Percentiles rank a stretch among this genome's conserved stretches.
phyloP scores from a whole-genome alignment of 2,329 filamentous ascomycete genomes.

The Aspergillus phoenicis region DNA sequence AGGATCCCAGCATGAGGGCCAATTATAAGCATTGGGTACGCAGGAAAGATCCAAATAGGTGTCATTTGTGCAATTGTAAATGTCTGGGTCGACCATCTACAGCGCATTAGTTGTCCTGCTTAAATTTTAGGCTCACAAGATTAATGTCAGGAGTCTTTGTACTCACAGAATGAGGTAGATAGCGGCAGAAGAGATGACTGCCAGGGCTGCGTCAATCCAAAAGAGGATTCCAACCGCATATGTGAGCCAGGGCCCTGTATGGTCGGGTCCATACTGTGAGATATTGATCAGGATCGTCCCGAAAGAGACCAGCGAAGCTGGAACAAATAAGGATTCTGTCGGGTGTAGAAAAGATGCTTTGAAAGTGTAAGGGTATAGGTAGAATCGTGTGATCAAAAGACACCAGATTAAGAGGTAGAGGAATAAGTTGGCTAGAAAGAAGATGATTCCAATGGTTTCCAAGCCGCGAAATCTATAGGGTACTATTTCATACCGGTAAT shows the following conservation, averaged over 20 bases:
- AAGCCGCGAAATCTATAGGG: slow-evolving; percentile 61
- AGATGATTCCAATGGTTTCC: slow-evolving; percentile 59
- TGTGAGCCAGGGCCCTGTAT: slow-evolving; percentile 64
- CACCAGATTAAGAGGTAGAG: slow-evolving; percentile 66
- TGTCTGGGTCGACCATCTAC: slow-evolving; percentile 64
- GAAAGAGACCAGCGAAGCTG: slow-evolving; percentile 67
- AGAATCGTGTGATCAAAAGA: slow-evolving; percentile 70
- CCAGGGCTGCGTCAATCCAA: slow-evolving; percentile 72
- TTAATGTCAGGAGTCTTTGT: background rate
- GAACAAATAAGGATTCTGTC: slow-evolving; percentile 76
- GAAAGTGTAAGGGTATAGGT: slow-evolving; percentile 70
- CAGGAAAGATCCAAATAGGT: slow-evolving; percentile 84
- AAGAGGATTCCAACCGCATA: slow-evolving; percentile 67
- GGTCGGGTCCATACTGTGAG: slow-evolving; percentile 71
- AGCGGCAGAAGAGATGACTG: slow-evolving; percentile 67
- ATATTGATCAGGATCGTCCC: slow-evolving; percentile 78
- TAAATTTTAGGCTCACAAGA: background rate
- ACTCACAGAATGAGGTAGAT: slow-evolving; percentile 73
- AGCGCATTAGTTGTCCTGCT: slow-evolving; percentile 16
- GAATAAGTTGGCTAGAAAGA: slow-evolving; percentile 65
- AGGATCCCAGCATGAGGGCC: slow-evolving; percentile 70
- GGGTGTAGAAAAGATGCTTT: slow-evolving; percentile 72
- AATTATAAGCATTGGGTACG: slow-evolving; percentile 76
- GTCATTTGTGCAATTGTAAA: slow-evolving; percentile 83
- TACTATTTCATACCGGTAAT: slow-evolving; percentile 35